Percentiles rank a stretch among this genome's conserved stretches.
Evolutionary conservation across 176 grass and related monocot genomes (phyloP).

Genomic region (Cenchrus fungigraminus): DNA sequence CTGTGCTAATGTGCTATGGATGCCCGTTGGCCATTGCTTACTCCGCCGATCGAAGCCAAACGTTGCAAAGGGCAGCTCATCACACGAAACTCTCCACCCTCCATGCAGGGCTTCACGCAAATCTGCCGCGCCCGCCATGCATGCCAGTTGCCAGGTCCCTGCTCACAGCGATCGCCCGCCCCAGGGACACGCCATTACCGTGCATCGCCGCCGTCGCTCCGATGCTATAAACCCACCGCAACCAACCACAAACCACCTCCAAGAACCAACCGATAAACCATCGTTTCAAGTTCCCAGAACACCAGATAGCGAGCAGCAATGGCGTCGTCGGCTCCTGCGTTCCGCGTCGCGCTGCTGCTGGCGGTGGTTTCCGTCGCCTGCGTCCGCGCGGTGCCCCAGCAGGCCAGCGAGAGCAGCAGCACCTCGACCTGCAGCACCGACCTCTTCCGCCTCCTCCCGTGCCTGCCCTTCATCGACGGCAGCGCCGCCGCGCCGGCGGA

Average conservation of each 20-base stretch:
- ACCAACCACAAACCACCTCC: background rate
- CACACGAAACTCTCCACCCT: constrained; percentile 32
- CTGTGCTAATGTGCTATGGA: constrained; percentile 3
- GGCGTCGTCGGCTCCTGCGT: background rate
- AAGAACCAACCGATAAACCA: background rate
- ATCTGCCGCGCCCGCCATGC: background rate
- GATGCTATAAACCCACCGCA: constrained; percentile 27
- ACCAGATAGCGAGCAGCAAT: constrained; percentile 17
- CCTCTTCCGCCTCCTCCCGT: constrained; percentile 66
- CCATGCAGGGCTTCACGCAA: constrained; percentile 34
- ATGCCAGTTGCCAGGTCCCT: constrained; percentile 14
- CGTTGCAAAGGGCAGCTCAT: background rate
- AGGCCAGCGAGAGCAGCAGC: background rate
- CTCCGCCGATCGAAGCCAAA: constrained; percentile 40
- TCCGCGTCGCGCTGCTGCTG: constrained; percentile 32
- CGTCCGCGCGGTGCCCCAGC: constrained; percentile 21
- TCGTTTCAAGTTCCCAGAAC: background rate
- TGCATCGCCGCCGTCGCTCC: constrained; percentile 26
- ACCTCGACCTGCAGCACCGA: constrained; percentile 44
- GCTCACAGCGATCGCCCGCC: constrained; percentile 3
- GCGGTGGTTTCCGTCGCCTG: background rate
- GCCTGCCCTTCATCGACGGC: constrained; percentile 60
- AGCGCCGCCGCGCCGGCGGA: constrained; percentile 42
- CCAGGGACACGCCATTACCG: constrained; percentile 32
- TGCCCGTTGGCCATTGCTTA: background rate